Conservation (phyloP, 2,329 filamentous ascomycete species). For the Furcasterigmium sp. region DNA sequence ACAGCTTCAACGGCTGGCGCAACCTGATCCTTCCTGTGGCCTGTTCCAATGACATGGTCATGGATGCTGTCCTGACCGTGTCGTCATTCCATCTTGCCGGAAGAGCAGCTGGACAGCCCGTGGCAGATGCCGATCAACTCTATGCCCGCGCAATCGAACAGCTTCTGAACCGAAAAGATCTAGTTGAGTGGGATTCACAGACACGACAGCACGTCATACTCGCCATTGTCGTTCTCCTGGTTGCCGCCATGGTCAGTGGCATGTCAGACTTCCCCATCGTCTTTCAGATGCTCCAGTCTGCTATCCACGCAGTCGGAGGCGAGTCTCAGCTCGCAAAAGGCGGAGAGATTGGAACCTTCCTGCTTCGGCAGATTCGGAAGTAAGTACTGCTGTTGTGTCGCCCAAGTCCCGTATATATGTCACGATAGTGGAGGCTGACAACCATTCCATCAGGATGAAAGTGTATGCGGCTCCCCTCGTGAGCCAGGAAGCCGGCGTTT, state of each 20-base stretch:
- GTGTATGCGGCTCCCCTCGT: conserved; percentile 6
- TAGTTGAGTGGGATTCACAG: conserved; percentile 5
- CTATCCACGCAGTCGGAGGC: conserved; percentile 18
- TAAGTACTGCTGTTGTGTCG: background rate
- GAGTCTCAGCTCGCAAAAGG: background rate
- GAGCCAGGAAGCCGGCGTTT: background rate
- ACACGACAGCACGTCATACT: conserved; percentile 10
- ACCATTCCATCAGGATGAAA: background rate
- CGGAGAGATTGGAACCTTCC: background rate
- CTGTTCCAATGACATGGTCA: conserved; percentile 7
- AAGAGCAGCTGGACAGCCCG: background rate
- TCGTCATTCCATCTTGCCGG: conserved; percentile 5
- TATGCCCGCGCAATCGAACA: conserved; percentile 12
- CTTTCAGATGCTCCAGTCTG: conserved; percentile 18
- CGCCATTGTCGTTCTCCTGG: conserved; percentile 17
- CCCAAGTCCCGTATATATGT: background rate
- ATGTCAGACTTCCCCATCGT: conserved; percentile 18
- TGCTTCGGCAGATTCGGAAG: conserved; percentile 6
- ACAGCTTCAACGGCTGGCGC: conserved; percentile 14
- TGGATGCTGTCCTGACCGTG: conserved; percentile 7
- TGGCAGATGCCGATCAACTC: background rate
- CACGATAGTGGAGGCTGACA: background rate
- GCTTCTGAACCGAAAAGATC: conserved; percentile 12
- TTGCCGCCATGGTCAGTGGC: conserved; percentile 18
- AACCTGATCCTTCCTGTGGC: conserved; percentile 14